These are phyloP conservation scores for Acer saccharum DNA, from an alignment of 345 rosid genomes.

Conservation along the genomic window DNA sequence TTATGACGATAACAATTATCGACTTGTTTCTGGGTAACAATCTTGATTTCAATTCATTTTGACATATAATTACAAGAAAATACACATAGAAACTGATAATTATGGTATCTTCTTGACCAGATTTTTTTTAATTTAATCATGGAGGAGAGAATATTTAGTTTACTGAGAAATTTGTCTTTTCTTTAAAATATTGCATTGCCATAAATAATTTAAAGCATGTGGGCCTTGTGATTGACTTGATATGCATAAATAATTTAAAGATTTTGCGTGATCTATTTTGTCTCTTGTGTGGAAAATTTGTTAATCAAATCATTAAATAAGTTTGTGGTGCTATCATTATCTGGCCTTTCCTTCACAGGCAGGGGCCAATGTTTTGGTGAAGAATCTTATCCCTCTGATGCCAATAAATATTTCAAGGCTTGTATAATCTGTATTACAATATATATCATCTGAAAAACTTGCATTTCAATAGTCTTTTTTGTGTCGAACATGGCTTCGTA, in stretches of 20 bases:
- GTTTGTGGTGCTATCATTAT: not conserved
- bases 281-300: constrained; percentile 21
- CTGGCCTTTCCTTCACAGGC: not conserved
- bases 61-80: not conserved
- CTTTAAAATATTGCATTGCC: not conserved
- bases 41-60: not conserved
- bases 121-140: not conserved
- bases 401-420: not conserved
- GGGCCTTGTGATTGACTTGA: constrained; percentile 12
- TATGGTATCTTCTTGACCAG: not conserved
- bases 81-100: not conserved
- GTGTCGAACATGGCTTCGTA: not conserved
- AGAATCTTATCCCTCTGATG: not conserved
- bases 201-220: not conserved
- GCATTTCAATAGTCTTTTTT: too few species aligned
- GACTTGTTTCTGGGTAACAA: constrained; percentile 77
- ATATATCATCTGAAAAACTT: not conserved
- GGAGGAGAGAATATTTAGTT: not conserved
- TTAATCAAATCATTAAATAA: not conserved
- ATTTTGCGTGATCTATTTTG: not conserved
- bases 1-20: constrained; percentile 62
- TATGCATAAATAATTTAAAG: not conserved
- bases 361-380: constrained; percentile 1
- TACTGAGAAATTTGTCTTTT: not conserved
- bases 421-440: not conserved